Evolutionary conservation across 2,329 filamentous ascomycete species (phyloP).

Genomic region (Anthostomella pinea): DNA sequence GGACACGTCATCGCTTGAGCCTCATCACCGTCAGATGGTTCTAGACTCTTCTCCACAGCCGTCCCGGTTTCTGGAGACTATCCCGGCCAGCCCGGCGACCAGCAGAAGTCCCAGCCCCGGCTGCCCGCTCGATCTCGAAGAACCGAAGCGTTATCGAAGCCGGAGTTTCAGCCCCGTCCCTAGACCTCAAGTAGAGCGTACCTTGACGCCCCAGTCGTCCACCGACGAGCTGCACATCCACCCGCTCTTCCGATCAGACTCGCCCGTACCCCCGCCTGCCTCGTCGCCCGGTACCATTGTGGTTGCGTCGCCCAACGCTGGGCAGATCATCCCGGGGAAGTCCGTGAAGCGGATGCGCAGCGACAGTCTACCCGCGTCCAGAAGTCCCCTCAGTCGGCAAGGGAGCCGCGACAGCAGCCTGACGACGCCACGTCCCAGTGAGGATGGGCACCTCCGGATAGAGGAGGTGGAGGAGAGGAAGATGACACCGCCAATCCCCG

Average conservation of each 20-base stretch:
- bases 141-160: conserved; percentile 45
- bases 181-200: conserved; percentile 33
- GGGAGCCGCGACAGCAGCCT: conserved; percentile 49
- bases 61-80: conserved; percentile 63
- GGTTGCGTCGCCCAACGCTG: conserved; percentile 66
- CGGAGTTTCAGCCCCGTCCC: conserved; percentile 51
- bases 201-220: conserved; percentile 34
- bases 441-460: conserved; percentile 19
- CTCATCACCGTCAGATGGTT: conserved; percentile 58
- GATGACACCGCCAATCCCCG: conserved; percentile 60
- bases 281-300: conserved; percentile 69
- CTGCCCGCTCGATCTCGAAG: conserved; percentile 54
- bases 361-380: conserved; percentile 48
- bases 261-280: conserved; percentile 62
- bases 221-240: conserved; percentile 69
- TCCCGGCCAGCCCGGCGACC: conserved; percentile 62
- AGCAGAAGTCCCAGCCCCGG: conserved; percentile 66
- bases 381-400: conserved; percentile 49
- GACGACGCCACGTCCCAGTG: conserved; percentile 25
- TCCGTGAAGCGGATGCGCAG: conserved; percentile 54
- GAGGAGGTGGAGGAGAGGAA: conserved; percentile 38
- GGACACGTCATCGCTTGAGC: conserved; percentile 68
- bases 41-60: conserved; percentile 47
- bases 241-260: conserved; percentile 73
- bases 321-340: conserved; percentile 58